Evolutionary conservation across 2,329 filamentous ascomycete genomes (phyloP).

Genomic region (Pestalotiopsis sp.): DNA sequence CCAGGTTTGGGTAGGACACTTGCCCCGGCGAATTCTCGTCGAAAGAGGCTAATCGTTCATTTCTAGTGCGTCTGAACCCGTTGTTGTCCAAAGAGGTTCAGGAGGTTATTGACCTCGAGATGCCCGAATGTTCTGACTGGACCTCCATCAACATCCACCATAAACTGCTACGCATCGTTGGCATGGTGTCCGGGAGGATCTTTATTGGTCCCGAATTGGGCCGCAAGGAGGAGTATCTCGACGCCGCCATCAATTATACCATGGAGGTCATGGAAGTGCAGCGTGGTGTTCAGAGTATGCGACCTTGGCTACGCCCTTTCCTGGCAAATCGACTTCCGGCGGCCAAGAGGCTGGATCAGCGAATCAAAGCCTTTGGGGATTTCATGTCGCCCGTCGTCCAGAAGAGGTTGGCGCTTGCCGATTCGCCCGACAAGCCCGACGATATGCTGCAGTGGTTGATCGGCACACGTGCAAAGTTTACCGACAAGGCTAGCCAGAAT

Average conservation of each 20-base stretch:
- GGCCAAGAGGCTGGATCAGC: constrained; percentile 4
- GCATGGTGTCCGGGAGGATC: constrained; percentile 46
- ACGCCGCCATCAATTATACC: constrained; percentile 50
- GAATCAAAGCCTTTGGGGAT: background rate
- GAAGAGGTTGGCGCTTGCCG: background rate
- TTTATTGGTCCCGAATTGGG: constrained; percentile 51
- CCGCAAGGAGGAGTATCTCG: constrained; percentile 45
- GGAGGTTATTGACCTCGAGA: constrained; percentile 6
- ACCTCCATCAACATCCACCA: constrained; percentile 41
- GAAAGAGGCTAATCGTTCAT: background rate
- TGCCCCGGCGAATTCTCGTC: background rate
- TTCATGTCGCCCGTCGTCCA: background rate
- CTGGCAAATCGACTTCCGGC: background rate
- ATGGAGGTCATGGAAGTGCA: constrained; percentile 36
- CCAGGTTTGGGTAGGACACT: background rate
- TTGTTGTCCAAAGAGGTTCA: background rate
- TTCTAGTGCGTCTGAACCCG: background rate
- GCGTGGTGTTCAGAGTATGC: constrained; percentile 28
- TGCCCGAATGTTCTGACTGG: constrained; percentile 35
- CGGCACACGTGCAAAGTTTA: constrained; percentile 35
- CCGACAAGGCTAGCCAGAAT: constrained; percentile 27
- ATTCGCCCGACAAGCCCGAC: constrained; percentile 30
- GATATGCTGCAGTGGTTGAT: constrained; percentile 50
- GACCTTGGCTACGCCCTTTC: constrained; percentile 2
- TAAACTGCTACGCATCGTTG: constrained; percentile 46